A percentile compares a stretch with the other conserved stretches of the same genome.
phyloP scores from a whole-genome alignment of 371 early-diverging fungal species.

The Apophysomyces sp. region DNA sequence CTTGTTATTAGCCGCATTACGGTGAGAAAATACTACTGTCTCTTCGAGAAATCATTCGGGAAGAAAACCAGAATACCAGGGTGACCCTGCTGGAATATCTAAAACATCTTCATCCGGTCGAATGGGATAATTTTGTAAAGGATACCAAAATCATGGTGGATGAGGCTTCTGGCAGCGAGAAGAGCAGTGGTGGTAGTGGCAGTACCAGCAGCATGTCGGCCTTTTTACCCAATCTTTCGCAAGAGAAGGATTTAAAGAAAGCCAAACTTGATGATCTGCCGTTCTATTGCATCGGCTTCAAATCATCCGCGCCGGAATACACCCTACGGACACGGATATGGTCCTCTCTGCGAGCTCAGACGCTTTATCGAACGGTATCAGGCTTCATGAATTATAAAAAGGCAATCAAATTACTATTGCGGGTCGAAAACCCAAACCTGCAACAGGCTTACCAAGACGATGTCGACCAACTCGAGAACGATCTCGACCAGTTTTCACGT shows the following conservation, averaged over 20 bases:
- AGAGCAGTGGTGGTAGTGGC: constrained; percentile 14
- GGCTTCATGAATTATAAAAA: constrained; percentile 91
- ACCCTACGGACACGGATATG: constrained; percentile 87
- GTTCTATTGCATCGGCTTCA: constrained; percentile 83
- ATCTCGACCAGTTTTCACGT: constrained; percentile 63
- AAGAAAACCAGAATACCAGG: constrained; percentile 79
- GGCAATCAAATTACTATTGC: constrained; percentile 79
- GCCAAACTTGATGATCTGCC: constrained; percentile 70
- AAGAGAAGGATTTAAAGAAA: constrained; percentile 15
- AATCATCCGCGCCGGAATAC: constrained; percentile 79
- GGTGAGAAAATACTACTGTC: constrained; percentile 85
- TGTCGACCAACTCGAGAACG: constrained; percentile 64
- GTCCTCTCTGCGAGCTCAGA: constrained; percentile 89
- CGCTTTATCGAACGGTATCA: constrained; percentile 84
- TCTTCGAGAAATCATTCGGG: constrained; percentile 82
- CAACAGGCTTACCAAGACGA: constrained; percentile 63
- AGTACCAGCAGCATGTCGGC: constrained; percentile 8
- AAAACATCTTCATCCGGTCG: constrained; percentile 80
- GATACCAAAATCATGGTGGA: constrained; percentile 83
- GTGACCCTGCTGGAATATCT: constrained; percentile 86
- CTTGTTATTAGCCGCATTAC: constrained; percentile 68
- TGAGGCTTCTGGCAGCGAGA: constrained; percentile 41
- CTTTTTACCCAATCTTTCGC: constrained; percentile 5
- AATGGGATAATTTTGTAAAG: constrained; percentile 92
- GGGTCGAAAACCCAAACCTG: constrained; percentile 82